Base-by-base conservation (phyloP, 345 rosid genomes). In the Heritiera fomes region DNA sequence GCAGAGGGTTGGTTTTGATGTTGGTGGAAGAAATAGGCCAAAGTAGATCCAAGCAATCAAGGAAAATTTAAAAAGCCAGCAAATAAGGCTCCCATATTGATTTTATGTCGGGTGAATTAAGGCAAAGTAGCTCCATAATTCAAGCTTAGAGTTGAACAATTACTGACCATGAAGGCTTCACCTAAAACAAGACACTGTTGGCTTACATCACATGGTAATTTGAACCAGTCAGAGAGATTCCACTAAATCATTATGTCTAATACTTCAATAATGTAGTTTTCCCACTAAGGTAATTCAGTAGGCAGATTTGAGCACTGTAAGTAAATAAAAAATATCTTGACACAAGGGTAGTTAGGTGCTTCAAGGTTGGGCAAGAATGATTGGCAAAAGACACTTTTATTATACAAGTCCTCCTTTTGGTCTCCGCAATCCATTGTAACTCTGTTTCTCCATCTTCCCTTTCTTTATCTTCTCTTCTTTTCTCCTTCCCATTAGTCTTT, bases 321-420 rank as follows among this genome's bases (percentile, higher is more conserved):
- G 28, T 23, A 23, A 23, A 23, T 23, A 23, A 23, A 56, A 56
- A 18, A 56, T 17, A 56, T 56, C 23, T 56, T 56, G 60, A 56
- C 28, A 56, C 60, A 56, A 18, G 23, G 60, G 9, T 18, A 18
- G 23, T 56, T 56, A 17, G 28, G 60, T 18, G 60, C 60, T 56
- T 56, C 28, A 56, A 56, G 60, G 23, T 17, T 56, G 60, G 23
- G 6, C 23, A 18, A 64, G 65, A 64, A 34, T 65, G 20, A 76
- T 41, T 76, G 63, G 7, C 41, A 53, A 66, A 55, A 52, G 62
- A 50, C 40, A 59, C 55, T 76, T 76, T 43, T 49, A 76, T 62
- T 34, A 41, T 11, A 30, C 28, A 32, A 64, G 15, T 50, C 49
- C 62, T 50, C 40, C 63, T 17, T 65, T 76, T 34, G 50, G 52